phyloP scores from a whole-genome alignment of 176 grass and related monocot species.

The Triticum turgidum region DNA sequence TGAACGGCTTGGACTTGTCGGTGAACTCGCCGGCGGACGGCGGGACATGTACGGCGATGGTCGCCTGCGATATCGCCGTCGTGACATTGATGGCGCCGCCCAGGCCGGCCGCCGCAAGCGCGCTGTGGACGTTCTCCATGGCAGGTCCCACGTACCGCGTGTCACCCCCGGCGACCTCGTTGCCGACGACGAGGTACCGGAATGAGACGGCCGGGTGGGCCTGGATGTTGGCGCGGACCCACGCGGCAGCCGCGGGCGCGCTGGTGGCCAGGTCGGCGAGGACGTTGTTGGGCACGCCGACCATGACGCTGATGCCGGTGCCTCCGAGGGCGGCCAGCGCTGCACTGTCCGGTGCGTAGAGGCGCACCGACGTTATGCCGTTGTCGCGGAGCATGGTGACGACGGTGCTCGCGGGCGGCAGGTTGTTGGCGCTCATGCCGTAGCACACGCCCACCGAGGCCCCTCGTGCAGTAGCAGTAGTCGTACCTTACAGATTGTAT shows the following conservation, averaged over 20 bases:
- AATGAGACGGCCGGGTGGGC: constrained; percentile 36
- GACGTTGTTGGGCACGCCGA: neutral
- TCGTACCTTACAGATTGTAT: too few species aligned
- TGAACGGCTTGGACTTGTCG: neutral
- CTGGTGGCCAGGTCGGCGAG: constrained; percentile 2
- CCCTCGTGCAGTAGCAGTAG: too few species aligned
- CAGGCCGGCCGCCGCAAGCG: constrained; percentile 23
- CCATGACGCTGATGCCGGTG: too few species aligned
- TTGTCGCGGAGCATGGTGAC: neutral
- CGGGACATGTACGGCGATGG: constrained; percentile 39
- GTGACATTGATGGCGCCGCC: constrained; percentile 37
- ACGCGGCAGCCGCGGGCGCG: neutral
- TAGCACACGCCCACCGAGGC: constrained; percentile 15
- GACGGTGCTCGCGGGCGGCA: neutral
- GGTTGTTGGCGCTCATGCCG: constrained; percentile 15
- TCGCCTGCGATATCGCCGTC: constrained; percentile 49
- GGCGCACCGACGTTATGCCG: too few species aligned
- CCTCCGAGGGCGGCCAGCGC: too few species aligned
- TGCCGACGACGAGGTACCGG: constrained; percentile 38
- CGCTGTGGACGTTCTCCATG: constrained; percentile 41
- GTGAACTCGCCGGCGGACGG: constrained; percentile 53
- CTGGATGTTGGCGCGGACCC: constrained; percentile 26
- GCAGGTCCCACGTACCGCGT: too few species aligned
- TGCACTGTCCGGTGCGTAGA: too few species aligned
- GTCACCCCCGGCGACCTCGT: constrained; percentile 28